Evolutionary conservation across 441 rosid species (phyloP).

Genomic region (Corymbia calophylla): DNA sequence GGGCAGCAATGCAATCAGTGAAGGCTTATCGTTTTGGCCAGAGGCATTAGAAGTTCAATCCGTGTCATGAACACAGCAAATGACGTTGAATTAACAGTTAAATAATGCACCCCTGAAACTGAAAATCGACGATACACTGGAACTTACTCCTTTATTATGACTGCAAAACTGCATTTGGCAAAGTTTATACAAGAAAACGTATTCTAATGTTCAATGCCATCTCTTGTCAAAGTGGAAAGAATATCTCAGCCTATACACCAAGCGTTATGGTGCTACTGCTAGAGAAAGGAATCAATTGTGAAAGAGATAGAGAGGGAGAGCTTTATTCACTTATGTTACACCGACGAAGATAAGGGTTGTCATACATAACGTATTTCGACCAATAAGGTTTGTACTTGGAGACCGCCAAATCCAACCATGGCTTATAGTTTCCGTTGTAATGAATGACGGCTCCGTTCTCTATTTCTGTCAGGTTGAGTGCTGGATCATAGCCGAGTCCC

Average conservation of each 20-base stretch:
- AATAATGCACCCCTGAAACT: background rate
- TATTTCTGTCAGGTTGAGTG: conserved; percentile 83
- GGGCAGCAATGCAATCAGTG: background rate
- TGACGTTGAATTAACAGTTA: background rate
- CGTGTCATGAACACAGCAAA: background rate
- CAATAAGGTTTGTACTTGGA: conserved; percentile 77
- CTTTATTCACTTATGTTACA: conserved; percentile 48
- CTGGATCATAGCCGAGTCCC: conserved; percentile 96
- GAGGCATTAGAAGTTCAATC: background rate
- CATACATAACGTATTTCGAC: conserved; percentile 67
- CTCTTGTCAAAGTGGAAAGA: background rate
- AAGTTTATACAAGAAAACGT: background rate
- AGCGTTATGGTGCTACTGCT: background rate
- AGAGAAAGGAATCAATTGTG: background rate
- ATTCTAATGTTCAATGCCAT: background rate
- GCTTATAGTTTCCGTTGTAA: conserved; percentile 80
- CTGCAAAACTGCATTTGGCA: background rate
- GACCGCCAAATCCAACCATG: conserved; percentile 88
- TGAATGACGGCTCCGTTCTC: conserved; percentile 84
- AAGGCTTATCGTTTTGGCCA: background rate
- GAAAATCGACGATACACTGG: background rate
- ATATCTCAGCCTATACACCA: background rate
- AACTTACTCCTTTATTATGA: background rate
- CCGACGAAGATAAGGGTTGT: conserved; percentile 58
- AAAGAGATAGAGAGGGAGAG: background rate